Conservation (phyloP, 192 early-diverging fungal genomes). For the Coemansia furcata region DNA sequence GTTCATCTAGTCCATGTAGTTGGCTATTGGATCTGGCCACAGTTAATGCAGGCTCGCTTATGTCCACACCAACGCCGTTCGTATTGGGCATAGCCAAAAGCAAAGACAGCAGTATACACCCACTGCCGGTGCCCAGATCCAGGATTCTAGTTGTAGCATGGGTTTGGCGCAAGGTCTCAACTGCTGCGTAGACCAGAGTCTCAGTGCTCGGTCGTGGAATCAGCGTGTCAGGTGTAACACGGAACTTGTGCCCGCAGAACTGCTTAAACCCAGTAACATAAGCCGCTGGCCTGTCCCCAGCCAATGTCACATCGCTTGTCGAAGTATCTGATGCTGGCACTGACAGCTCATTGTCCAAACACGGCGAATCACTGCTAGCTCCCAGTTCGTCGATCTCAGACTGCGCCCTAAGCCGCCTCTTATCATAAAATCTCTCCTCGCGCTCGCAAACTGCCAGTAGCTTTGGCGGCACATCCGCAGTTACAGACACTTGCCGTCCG, state of each 20-base stretch:
- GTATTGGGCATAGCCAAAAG: constrained; percentile 36
- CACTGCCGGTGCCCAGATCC: constrained; percentile 76
- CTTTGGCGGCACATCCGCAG: constrained; percentile 54
- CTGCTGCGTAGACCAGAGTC: constrained; percentile 57
- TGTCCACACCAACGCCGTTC: constrained; percentile 65
- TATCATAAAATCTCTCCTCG: constrained; percentile 56
- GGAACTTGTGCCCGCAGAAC: constrained; percentile 59
- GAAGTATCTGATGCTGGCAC: not conserved
- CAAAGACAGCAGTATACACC: constrained; percentile 64
- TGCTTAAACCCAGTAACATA: constrained; percentile 47
- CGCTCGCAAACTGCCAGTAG: constrained; percentile 56
- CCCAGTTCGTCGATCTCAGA: constrained; percentile 46
- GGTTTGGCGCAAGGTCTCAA: constrained; percentile 13
- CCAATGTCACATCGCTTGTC: constrained; percentile 41
- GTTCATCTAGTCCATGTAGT: constrained; percentile 30
- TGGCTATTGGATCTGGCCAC: constrained; percentile 56
- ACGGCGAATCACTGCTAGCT: not conserved
- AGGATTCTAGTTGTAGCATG: constrained; percentile 32
- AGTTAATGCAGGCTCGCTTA: constrained; percentile 54
- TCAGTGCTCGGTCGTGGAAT: constrained; percentile 73
- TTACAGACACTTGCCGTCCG: constrained; percentile 11
- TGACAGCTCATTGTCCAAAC: not conserved
- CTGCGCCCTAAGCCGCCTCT: constrained; percentile 30
- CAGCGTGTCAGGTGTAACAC: constrained; percentile 61
- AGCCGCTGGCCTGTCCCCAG: constrained; percentile 45